Conservation (phyloP, 257 asterid species). For the Prunella vulgaris region DNA sequence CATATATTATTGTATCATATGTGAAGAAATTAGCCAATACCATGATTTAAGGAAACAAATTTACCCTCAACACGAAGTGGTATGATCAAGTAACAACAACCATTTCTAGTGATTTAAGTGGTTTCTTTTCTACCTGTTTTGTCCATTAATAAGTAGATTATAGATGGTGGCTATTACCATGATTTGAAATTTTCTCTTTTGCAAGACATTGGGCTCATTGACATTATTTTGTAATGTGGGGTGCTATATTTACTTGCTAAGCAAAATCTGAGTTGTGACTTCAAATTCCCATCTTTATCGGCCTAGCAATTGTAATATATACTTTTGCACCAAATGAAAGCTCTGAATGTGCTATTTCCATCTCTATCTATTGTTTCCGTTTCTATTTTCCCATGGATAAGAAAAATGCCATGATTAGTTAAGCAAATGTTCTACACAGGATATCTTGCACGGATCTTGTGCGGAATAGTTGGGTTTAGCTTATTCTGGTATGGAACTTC, state of each 20-base stretch:
- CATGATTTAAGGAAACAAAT: background rate
- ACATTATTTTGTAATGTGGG: background rate
- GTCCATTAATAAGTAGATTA: background rate
- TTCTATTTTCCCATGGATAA: background rate
- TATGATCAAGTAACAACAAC: background rate
- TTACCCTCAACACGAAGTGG: background rate
- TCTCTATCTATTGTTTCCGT: background rate
- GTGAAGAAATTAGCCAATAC: background rate
- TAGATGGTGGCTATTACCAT: background rate
- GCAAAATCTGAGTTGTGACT: background rate
- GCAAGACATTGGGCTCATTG: background rate
- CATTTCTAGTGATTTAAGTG: background rate
- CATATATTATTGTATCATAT: background rate
- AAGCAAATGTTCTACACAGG: background rate
- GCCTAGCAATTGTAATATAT: slow-evolving; percentile 1
- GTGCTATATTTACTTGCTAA: background rate
- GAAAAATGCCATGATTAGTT: slow-evolving; percentile 13
- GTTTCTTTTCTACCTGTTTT: background rate
- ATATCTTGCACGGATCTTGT: background rate
- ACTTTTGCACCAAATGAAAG: background rate
- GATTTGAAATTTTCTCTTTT: background rate
- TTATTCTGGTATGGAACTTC: background rate
- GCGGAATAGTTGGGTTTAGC: background rate
- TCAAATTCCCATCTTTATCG: background rate
- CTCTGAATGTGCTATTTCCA: background rate